A percentile compares a stretch with the other conserved stretches of the same genome.
phyloP scores from a whole-genome alignment of 257 asterid species.

The Plantago ovata region DNA sequence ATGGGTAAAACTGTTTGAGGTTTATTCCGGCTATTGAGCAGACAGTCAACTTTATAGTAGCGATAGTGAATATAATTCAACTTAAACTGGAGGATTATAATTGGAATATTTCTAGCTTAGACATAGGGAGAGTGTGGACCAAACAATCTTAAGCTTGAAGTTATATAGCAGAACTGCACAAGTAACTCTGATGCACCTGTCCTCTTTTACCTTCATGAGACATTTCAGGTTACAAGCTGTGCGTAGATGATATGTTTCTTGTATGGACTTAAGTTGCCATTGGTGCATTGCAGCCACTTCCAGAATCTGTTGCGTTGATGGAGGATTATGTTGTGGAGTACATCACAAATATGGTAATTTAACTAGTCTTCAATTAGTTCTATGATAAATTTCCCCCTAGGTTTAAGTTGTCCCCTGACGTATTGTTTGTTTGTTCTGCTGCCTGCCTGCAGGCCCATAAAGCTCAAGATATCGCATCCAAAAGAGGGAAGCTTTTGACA shows the following conservation, averaged over 20 bases:
- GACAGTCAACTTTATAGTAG: no score
- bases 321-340: conserved; percentile 96
- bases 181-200: not conserved
- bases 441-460: conserved; percentile 76
- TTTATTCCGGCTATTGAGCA: no score
- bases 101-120: no score
- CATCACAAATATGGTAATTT: conserved; percentile 80
- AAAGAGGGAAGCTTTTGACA: conserved; percentile 81
- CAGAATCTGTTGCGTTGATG: conserved; percentile 82
- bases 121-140: no score
- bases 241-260: not conserved
- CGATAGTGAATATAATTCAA: no score
- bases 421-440: not conserved
- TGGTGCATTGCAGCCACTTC: conserved; percentile 70
- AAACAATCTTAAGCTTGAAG: conserved; percentile 1
- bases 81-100: no score
- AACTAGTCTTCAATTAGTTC: no score
- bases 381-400: not conserved
- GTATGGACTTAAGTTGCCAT: conserved; percentile 9
- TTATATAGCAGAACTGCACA: not conserved
- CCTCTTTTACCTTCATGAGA: not conserved
- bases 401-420: not conserved
- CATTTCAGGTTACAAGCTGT: not conserved
- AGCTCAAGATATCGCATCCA: conserved; percentile 79
- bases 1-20: no score